Base-by-base conservation (phyloP, 192 early-diverging fungal genomes). In the Dissophora ornata region DNA sequence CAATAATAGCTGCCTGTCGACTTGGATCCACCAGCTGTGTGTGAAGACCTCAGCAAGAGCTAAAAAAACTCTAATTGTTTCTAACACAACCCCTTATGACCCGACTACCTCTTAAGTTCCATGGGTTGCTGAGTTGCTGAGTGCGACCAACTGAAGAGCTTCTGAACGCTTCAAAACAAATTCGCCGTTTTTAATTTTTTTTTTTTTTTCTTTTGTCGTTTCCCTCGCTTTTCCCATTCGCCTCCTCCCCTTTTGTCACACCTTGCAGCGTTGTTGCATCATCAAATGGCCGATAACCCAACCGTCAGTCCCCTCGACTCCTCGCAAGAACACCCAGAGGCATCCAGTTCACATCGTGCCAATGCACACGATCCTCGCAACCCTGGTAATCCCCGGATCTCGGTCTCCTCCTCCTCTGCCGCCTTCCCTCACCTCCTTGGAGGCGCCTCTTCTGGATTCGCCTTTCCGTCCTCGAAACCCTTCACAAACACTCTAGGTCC, bases 401-500 rank as follows among this genome's bases (percentile, higher is more conserved):
- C 13, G 7, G 29, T 10, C 30, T 11, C 45, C n/a, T 22, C 29
- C 32, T 24, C 46, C 21, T 22, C 45, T 13, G 10, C 21, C 25
- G 7, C 9, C 19, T 11, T 6, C 11, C n/a, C 38, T 28, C 40
- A 32, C n/a, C 19, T 16, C 36, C 36, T 25, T 12, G 54, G 34
- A 10, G 61, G 62, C 7, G 62, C 70, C 8, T 74, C 70, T 15
- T 74, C 70, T 4, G 70, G 70, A 10, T 74, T 74, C 25, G 70
- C 70, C 18, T 26, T 74, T 2, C 70, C 70, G 0, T 56, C 62
- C 22, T 64, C 70, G 9, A 57, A 45, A 19, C 46, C 29, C 12
- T 57, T 74, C 45, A 18, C 58, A 38, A 54, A 18, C 40, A 45
- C 34, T 13, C 49, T 40, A 41, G 44, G 29, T 22, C 50, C 50